These are phyloP conservation scores for Zasmidium cellare DNA, from an alignment of 2,329 filamentous ascomycete species.

Conservation along the genomic window DNA sequence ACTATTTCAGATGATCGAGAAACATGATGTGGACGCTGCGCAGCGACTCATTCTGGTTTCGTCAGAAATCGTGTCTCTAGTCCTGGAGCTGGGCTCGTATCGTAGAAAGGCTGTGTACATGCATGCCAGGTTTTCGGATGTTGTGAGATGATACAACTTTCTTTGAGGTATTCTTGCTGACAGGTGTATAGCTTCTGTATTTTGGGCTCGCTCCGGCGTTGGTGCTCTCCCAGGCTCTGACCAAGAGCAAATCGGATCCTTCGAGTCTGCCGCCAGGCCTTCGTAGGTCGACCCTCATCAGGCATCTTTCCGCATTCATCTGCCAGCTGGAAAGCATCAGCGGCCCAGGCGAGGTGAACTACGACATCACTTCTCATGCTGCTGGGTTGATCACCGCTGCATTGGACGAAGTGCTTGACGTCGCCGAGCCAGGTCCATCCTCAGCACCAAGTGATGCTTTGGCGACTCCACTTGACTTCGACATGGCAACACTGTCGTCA, in stretches of 20 bases:
- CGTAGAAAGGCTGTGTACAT: conserved; percentile 13
- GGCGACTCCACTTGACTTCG: background rate
- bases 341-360: conserved; percentile 16
- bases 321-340: conserved; percentile 21
- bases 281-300: conserved; percentile 16
- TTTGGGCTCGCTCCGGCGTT: conserved; percentile 19
- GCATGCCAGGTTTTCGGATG: conserved; percentile 15
- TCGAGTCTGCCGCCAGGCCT: conserved; percentile 10
- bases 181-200: conserved; percentile 9
- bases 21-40: conserved; percentile 1
- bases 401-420: conserved; percentile 22
- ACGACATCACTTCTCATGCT: conserved; percentile 18
- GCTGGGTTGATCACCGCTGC: conserved; percentile 14
- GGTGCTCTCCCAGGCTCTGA: conserved; percentile 15
- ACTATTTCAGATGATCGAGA: conserved; percentile 17
- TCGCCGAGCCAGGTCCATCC: background rate
- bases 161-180: background rate
- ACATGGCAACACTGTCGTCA: background rate
- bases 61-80: conserved; percentile 10
- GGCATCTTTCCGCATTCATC: conserved; percentile 20
- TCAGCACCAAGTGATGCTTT: background rate
- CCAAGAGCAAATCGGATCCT: background rate
- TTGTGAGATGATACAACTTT: conserved; percentile 7
- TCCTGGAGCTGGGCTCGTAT: conserved; percentile 15
- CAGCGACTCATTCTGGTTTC: conserved; percentile 8